A percentile compares a stretch with the other conserved stretches of the same genome.
phyloP scores from a whole-genome alignment of 371 early-diverging fungal species.

The Mucor irregularis region DNA sequence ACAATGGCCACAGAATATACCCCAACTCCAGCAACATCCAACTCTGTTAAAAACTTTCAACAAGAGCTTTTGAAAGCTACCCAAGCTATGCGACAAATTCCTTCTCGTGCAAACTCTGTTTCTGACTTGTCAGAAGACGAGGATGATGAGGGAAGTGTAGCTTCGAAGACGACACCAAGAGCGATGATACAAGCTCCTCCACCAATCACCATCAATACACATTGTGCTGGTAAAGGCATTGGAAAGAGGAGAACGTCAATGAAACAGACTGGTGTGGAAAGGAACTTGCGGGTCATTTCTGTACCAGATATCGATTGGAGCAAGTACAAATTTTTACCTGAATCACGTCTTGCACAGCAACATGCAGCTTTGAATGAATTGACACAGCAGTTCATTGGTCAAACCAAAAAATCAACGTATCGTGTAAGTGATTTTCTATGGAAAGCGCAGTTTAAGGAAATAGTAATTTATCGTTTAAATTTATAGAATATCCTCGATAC shows the following conservation, averaged over 20 bases:
- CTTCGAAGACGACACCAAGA: slow-evolving; percentile 6
- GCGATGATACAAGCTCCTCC: neutral
- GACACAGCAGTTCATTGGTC: slow-evolving; percentile 12
- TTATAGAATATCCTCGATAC: slow-evolving; percentile 26
- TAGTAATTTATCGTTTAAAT: neutral
- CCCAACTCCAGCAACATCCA: slow-evolving; percentile 10
- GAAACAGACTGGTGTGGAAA: slow-evolving; percentile 22
- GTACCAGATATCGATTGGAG: slow-evolving; percentile 47
- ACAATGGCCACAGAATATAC: slow-evolving; percentile 9
- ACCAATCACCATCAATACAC: neutral
- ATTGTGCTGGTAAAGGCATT: slow-evolving; percentile 31
- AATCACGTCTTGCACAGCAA: slow-evolving; percentile 37
- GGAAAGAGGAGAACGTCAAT: slow-evolving; percentile 43
- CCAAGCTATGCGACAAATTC: slow-evolving; percentile 35
- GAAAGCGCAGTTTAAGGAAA: neutral
- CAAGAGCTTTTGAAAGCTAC: slow-evolving; percentile 38
- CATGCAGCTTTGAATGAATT: slow-evolving; percentile 20
- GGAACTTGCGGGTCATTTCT: no score
- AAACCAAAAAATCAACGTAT: slow-evolving; percentile 16
- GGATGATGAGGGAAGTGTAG: slow-evolving; percentile 28
- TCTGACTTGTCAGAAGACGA: slow-evolving; percentile 49
- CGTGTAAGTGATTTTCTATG: slow-evolving; percentile 24
- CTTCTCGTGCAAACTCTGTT: slow-evolving; percentile 38
- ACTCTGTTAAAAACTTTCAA: slow-evolving; percentile 22
- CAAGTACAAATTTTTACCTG: slow-evolving; percentile 42